Evolutionary conservation across 192 early-diverging fungal species (phyloP), one percentile per base, ranked within the genome.

Genomic region (Coemansia sp.): DNA sequence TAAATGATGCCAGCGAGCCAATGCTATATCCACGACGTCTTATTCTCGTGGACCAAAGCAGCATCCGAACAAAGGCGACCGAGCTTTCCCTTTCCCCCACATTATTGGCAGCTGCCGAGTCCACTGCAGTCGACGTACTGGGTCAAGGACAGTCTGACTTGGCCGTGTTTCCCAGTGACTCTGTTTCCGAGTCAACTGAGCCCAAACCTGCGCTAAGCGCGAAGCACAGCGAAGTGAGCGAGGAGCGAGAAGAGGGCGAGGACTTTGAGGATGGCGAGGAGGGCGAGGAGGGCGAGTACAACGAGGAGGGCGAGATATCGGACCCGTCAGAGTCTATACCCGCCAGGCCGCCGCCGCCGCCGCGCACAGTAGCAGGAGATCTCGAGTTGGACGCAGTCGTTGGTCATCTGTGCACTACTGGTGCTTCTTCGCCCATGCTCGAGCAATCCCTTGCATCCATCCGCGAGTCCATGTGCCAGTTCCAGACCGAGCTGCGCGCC

Each of bases 271-370:
- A 78, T 37, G 60, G 63, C 36, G 67, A 66, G 9, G 74, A 74
- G 5, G 45, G 60, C 64, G 68, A 76, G 27, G 79, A 76, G 6
- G 67, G 74, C 74, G 79, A 80, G 37, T 65, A 64, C 17, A 49
- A 82, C 51, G 79, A 82, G 54, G 79, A 82, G 40, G 79, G 79
- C 19, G 79, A 82, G 35, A 82, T 82, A 45, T 70, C 79, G 11
- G 79, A 82, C 36, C 62, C 73, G 0, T 43, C 20, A 4, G 65
- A 60, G 10, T 17, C 51, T 24, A 54, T 41, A 1, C 41, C 0
- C 43, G 35, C 8, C 14, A 29, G 7, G 35, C 42, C 4, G 22
- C 10, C 22, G 32, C n/a, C 1, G 25, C 51, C 4, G 65, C 61
- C 31, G 29, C 58, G 53, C 29, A 35, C 31, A 14, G 32, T 35